Base-by-base conservation (phyloP, 106 monocot genomes). In the Dioscorea dumetorum region DNA sequence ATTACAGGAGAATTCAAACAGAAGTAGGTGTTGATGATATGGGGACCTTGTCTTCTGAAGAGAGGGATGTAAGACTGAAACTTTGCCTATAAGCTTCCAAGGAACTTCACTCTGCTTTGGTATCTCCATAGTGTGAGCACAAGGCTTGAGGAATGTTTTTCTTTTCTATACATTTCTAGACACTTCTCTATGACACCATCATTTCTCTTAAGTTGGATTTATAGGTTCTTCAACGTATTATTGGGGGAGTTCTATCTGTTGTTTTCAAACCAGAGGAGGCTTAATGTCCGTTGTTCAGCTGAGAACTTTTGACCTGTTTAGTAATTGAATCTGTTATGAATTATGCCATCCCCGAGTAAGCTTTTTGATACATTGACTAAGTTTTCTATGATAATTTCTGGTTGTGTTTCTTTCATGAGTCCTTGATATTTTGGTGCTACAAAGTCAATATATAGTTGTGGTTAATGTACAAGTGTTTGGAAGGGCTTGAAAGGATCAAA, bases 91-190 rank as follows among this genome's bases (percentile, higher is more conserved):
- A 93, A 54, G 76, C 73, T 57, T 77, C 87, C 7, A 78, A 81
- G 73, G 82, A 93, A 70, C 90, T 99, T 70, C 99, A 99, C 56
- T 93, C 99, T 73, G 99, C 99, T 73, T 73, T 93, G 70, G 67
- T 85, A 60, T 93, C 99, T 75, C 60, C 87, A 48, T 85, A 99
- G 57, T 70, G 76, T 76, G 99, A 99, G 74, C 80, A 93, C 73
- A 87, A 99, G 90, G 99, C 93, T 63, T 54, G 66, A 68, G 22
- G 24, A 64, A 22, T 41, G 41, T 61, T 34, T 49, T 67, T 2
- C 12, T 28, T 58, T 54, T 69, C 48, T 60, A 21, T 60, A 48
- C 11, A 33, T 64, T 68, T 19, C 58, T 41, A 41, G 41, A 41
- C 10, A 15, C 62, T 18, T 59, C 13, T 67, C 7, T 56, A 14